Percentiles rank a stretch among this genome's conserved stretches.
Evolutionary conservation across 345 rosid species (phyloP).

Genomic region (Aegle marmelos): DNA sequence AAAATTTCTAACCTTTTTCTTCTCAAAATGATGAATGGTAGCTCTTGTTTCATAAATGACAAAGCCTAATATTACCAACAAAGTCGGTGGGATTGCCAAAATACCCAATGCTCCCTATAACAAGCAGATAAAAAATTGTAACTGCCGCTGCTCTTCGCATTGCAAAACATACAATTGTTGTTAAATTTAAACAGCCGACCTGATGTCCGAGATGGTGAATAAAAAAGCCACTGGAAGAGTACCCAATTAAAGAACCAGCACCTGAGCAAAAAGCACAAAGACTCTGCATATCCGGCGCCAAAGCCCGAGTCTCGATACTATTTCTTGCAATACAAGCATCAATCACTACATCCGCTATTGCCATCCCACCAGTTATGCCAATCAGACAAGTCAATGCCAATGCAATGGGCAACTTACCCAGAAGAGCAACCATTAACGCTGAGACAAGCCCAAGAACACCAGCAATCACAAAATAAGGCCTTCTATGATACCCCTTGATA

Average conservation of each 20-base stretch:
- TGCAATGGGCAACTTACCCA: conserved; percentile 45
- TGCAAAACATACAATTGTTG: neutral
- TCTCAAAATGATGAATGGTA: conserved; percentile 29
- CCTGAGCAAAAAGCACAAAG: conserved; percentile 80
- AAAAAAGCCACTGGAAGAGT: conserved; percentile 65
- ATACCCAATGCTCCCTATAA: conserved; percentile 61
- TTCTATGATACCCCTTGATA: conserved; percentile 56
- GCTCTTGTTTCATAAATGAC: conserved; percentile 56
- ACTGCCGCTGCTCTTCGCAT: neutral
- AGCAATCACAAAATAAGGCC: conserved; percentile 67
- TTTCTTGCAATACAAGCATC: conserved; percentile 86
- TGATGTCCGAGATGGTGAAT: conserved; percentile 73
- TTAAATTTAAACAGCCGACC: conserved; percentile 27
- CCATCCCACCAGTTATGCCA: conserved; percentile 68
- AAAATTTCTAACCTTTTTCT: conserved; percentile 42
- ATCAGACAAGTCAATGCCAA: conserved; percentile 58
- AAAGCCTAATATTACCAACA: conserved; percentile 53
- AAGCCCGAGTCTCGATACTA: conserved; percentile 49
- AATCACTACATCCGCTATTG: conserved; percentile 79
- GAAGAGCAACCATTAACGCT: conserved; percentile 44
- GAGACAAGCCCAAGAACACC: conserved; percentile 61
- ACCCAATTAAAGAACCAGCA: conserved; percentile 72
- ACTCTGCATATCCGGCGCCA: conserved; percentile 84
- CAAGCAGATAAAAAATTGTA: neutral
- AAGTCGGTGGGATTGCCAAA: conserved; percentile 57